A percentile compares a stretch with the other conserved stretches of the same genome.
Conservation (phyloP, 768 basidiomycete species). For the Trichaptum fuscoviolaceum region DNA sequence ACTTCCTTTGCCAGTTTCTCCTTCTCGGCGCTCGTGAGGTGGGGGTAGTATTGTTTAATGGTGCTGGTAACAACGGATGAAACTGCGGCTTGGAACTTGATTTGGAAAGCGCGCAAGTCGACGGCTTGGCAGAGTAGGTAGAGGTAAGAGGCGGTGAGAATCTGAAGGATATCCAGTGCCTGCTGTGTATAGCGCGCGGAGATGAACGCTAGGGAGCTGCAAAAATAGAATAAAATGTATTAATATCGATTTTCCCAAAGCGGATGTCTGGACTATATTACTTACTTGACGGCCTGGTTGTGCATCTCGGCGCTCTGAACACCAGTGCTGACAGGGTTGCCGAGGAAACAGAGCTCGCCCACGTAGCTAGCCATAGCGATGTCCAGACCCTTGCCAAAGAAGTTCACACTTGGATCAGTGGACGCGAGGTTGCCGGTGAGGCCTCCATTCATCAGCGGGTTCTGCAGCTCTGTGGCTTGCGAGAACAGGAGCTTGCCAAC, state of each 20-base stretch:
- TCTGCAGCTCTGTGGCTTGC: slow-evolving; percentile 67
- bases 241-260: slow-evolving; percentile 1
- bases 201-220: slow-evolving; percentile 76
- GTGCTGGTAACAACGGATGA: slow-evolving; percentile 44
- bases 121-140: slow-evolving; percentile 82
- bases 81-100: slow-evolving; percentile 52
- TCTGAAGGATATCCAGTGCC: slow-evolving; percentile 71
- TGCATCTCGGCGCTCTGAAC: slow-evolving; percentile 90
- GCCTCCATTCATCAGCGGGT: slow-evolving; percentile 80
- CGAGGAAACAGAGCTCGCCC: slow-evolving; percentile 75
- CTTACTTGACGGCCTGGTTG: slow-evolving; percentile 87
- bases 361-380: slow-evolving; percentile 81
- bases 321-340: slow-evolving; percentile 79
- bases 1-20: slow-evolving; percentile 32
- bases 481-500: slow-evolving; percentile 66
- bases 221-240: slow-evolving; percentile 15
- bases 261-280: slow-evolving; percentile 9
- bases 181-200: slow-evolving; percentile 77
- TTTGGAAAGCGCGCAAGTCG: slow-evolving; percentile 73
- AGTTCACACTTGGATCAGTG: slow-evolving; percentile 76
- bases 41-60: slow-evolving; percentile 40
- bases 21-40: slow-evolving; percentile 32
- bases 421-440: slow-evolving; percentile 76
- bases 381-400: slow-evolving; percentile 80
- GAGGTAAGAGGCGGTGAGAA: slow-evolving; percentile 70